These are phyloP conservation scores for Testicularia cyperi DNA, from an alignment of 1,284 basidiomycete species.

Conservation along the genomic window DNA sequence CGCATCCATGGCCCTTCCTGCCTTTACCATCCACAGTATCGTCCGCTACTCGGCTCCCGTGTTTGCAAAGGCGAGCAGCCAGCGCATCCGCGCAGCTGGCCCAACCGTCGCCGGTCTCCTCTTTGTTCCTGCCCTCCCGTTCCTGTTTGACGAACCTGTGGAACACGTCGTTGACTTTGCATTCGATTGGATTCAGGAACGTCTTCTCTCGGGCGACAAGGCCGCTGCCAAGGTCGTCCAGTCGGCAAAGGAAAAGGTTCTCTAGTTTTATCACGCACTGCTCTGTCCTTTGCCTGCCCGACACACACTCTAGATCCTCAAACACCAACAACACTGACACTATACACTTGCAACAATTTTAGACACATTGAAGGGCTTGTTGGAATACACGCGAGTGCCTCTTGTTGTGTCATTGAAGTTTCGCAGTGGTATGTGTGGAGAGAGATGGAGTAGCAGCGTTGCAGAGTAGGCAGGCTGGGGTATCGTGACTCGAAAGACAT, in stretches of 20 bases:
- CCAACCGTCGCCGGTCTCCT: slow-evolving; percentile 72
- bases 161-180: slow-evolving; percentile 63
- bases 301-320: too few species aligned
- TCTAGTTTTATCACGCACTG: not conserved
- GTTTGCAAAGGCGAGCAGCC: slow-evolving; percentile 70
- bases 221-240: slow-evolving; percentile 19
- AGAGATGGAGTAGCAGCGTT: too few species aligned
- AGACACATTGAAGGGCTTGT: too few species aligned
- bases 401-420: too few species aligned
- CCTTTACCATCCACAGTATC: slow-evolving; percentile 56
- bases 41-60: slow-evolving; percentile 71
- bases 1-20: slow-evolving; percentile 51
- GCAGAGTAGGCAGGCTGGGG: too few species aligned
- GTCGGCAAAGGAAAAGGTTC: slow-evolving; percentile 27
- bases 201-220: slow-evolving; percentile 7
- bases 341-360: too few species aligned
- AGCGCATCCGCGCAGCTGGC: slow-evolving; percentile 73
- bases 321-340: too few species aligned
- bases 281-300: not conserved
- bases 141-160: slow-evolving; percentile 60
- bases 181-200: slow-evolving; percentile 63
- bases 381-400: too few species aligned
- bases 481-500: too few species aligned
- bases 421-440: too few species aligned
- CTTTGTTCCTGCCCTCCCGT: slow-evolving; percentile 53